Evolutionary conservation across 306 rosid genomes (phyloP).

Genomic region (Ormosia emarginata): DNA sequence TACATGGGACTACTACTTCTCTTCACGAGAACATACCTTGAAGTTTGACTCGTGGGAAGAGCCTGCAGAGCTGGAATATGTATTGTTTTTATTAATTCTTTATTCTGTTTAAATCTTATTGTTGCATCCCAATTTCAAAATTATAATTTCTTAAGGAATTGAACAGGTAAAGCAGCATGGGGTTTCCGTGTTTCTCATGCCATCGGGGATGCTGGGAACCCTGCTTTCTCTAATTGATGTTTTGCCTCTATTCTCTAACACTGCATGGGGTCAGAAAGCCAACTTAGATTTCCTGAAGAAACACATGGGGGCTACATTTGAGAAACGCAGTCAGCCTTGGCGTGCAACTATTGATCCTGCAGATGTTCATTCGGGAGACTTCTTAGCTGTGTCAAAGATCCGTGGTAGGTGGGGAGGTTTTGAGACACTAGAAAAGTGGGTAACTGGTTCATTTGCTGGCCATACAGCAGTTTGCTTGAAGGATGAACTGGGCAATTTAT

Average conservation of each 20-base stretch:
- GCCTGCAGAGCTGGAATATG: slow-evolving; percentile 85
- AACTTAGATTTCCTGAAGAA: slow-evolving; percentile 70
- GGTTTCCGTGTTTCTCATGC: slow-evolving; percentile 89
- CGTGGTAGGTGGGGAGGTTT: slow-evolving; percentile 97
- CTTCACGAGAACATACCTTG: slow-evolving; percentile 69
- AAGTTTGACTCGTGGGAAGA: slow-evolving; percentile 85
- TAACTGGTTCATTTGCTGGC: slow-evolving; percentile 91
- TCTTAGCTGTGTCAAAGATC: slow-evolving; percentile 79
- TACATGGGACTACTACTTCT: slow-evolving; percentile 90
- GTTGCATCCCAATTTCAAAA: not conserved
- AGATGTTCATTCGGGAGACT: slow-evolving; percentile 86
- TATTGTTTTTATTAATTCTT: slow-evolving; percentile 25
- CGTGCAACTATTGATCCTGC: slow-evolving; percentile 54
- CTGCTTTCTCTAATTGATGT: slow-evolving; percentile 73
- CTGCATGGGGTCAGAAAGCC: slow-evolving; percentile 80
- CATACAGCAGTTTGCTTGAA: slow-evolving; percentile 91
- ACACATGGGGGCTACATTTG: slow-evolving; percentile 87
- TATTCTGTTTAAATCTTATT: not conserved
- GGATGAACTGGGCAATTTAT: slow-evolving; percentile 76
- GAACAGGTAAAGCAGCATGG: slow-evolving; percentile 90
- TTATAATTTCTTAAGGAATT: not conserved
- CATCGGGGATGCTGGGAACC: slow-evolving; percentile 92
- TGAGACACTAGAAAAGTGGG: slow-evolving; percentile 90
- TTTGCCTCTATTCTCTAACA: slow-evolving; percentile 77
- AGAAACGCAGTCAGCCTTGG: slow-evolving; percentile 70